These are phyloP conservation scores for Sindora glabra DNA, from an alignment of 306 rosid genomes.

Conservation along the genomic window DNA sequence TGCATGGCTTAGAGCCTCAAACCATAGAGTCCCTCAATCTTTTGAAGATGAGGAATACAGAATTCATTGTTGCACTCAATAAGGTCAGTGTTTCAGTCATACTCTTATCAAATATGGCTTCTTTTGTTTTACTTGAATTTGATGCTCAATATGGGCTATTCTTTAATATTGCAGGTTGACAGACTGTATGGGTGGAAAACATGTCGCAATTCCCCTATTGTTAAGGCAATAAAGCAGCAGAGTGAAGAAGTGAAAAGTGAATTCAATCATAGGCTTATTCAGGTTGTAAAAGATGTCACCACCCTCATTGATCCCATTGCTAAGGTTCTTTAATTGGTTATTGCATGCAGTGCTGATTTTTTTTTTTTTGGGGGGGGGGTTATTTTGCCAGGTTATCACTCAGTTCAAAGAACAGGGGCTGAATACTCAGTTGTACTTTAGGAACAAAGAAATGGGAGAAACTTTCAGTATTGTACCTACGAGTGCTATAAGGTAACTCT, in stretches of 20 bases:
- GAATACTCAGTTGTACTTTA: slow-evolving; percentile 77
- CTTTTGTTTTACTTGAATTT: not conserved
- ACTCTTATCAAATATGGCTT: not conserved
- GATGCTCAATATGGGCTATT: not conserved
- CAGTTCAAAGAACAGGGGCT: slow-evolving; percentile 84
- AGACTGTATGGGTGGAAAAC: slow-evolving; percentile 90
- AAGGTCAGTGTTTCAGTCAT: slow-evolving; percentile 45
- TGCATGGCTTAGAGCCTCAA: slow-evolving; percentile 96
- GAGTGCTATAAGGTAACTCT: slow-evolving; percentile 79
- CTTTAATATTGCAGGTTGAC: slow-evolving; percentile 59
- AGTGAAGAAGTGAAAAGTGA: slow-evolving; percentile 77
- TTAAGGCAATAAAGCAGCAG: slow-evolving; percentile 74
- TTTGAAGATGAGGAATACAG: slow-evolving; percentile 92
- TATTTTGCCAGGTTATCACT: slow-evolving; percentile 60
- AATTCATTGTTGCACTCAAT: slow-evolving; percentile 88
- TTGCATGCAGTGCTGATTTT: no score
- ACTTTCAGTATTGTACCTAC: slow-evolving; percentile 93
- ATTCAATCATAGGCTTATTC: slow-evolving; percentile 69
- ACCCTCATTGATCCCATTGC: not conserved
- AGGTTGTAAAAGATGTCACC: slow-evolving; percentile 38
- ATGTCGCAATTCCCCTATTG: slow-evolving; percentile 69
- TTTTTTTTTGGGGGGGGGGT: no score
- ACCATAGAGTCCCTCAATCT: slow-evolving; percentile 90
- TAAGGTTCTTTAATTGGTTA: not conserved
- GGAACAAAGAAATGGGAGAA: slow-evolving; percentile 91